Evolutionary conservation across 1,139 yeast genomes (phyloP).

Genomic region (Yamadazyma siamensis): DNA sequence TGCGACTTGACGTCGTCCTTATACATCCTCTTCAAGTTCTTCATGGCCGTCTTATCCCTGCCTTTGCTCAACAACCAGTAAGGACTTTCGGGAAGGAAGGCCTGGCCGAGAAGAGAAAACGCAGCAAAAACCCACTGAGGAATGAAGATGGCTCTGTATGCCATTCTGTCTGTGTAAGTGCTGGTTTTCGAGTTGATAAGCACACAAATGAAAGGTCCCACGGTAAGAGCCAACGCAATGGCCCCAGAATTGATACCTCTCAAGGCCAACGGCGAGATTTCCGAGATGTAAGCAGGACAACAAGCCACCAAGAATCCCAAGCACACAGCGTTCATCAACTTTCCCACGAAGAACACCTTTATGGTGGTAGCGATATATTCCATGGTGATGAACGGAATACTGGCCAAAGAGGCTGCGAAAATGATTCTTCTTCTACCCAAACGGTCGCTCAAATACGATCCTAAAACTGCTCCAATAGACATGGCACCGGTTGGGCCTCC

Average conservation of each 20-base stretch:
- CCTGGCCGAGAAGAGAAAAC: not conserved
- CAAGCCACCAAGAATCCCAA: slow-evolving; percentile 43
- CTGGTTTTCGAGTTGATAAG: slow-evolving; percentile 18
- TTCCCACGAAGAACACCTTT: slow-evolving; percentile 15
- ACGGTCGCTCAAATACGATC: slow-evolving; percentile 46
- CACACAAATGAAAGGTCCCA: slow-evolving; percentile 22
- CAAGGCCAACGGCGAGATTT: slow-evolving; percentile 16
- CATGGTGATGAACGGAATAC: slow-evolving; percentile 15
- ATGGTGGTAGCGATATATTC: slow-evolving; percentile 16
- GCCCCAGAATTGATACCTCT: slow-evolving; percentile 23
- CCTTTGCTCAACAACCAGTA: slow-evolving; percentile 44
- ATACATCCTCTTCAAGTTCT: slow-evolving; percentile 10
- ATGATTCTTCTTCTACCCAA: slow-evolving; percentile 17
- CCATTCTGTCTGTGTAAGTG: too few relatives aligned
- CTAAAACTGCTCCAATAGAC: slow-evolving; percentile 69
- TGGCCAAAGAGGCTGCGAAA: slow-evolving; percentile 11
- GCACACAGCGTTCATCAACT: slow-evolving; percentile 17
- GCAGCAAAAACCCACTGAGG: not conserved
- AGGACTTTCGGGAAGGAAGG: slow-evolving; percentile 44
- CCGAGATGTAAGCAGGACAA: slow-evolving; percentile 27
- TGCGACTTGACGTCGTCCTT: slow-evolving; percentile 10
- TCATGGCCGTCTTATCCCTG: slow-evolving; percentile 40
- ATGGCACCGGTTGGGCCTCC: slow-evolving; percentile 20
- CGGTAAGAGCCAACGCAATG: slow-evolving; percentile 20
- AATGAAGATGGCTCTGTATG: slow-evolving; percentile 13